Base-by-base conservation (phyloP, 768 basidiomycete genomes). In the Boletus barrowsii region DNA sequence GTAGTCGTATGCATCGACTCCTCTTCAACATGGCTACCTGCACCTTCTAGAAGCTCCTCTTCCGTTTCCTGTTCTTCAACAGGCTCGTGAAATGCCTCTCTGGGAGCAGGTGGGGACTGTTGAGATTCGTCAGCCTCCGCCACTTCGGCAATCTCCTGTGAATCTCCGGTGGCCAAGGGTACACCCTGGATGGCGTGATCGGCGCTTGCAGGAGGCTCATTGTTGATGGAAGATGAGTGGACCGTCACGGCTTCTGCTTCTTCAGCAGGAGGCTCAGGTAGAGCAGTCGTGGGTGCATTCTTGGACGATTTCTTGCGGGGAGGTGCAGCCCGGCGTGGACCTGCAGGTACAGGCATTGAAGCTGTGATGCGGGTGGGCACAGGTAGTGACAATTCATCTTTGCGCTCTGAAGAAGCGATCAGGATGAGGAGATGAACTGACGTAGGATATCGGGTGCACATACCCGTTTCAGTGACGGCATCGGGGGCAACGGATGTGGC, bases 301-400 rank as follows among this genome's bases (percentile, higher is more conserved):
- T 82, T 86, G 44, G 73, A 73, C 6, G 76, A 64, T 63, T 88
- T 87, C 71, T 78, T 84, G 40, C 90, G 76, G 10, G 91, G 90
- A 45, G 88, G 89, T 4, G 78, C 90, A 24, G 88, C 79, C 5
- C 90, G 81, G 42, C 87, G 83, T 41, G 90, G 90, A 17, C 76
- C 84, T 14, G 81, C 79, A 14, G 90, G 88, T 5, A 89, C 76
- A 20, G 90, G 88, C 84, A 93, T 91, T 0, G 82, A 75, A 6
- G 74, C 56, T 17, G 82, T 81, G 22, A 69, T 72, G 35, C 76
- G 77, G 11, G 75, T 52, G 5, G 72, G 61, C 33, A 70, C 68
- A 18, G 67, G 64, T 3, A 64, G 52, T 3, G 70, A 59, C 14
- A 73, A 70, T 37, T 68, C 67, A 36, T 35, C 18, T 11, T 55